Evolutionary conservation across 768 basidiomycete genomes (phyloP), one percentile per base, ranked within the genome.

Genomic region (Mycena vitilis): DNA sequence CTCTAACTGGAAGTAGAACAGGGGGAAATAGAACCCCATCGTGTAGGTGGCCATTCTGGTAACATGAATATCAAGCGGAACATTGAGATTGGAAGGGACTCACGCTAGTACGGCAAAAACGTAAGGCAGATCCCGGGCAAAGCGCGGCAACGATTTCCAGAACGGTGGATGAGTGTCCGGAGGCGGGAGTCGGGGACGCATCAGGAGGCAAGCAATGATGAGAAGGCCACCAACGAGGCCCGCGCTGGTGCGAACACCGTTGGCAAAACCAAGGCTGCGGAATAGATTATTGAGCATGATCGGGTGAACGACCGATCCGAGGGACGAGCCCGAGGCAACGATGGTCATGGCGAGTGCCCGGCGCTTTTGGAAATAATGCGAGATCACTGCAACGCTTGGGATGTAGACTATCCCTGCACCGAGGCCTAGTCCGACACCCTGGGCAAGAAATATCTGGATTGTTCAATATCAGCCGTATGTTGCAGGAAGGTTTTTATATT

Each of bases 251-350:
- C 84, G 79, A 34, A 82, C 81, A 16, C 81, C 79, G 34, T 79
- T 81, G 3, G 40, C 79, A 48, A 86, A 88, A 7, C 85, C 84
- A 25, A 82, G 76, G 2, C 52, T 20, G 25, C 75, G 75, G 56
- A 79, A 71, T 36, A 68, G 68, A 30, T 85, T 82, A 72, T 87
- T 86, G 23, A 88, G 71, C 78, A 86, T 79, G 67, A 85, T 81
- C 4, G 83, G 83, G 64, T 83, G 84, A 7, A 86, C 70, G 34
- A 84, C 77, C 22, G 84, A 84, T 10, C 86, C 85, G 20, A 84
- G 71, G 22, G 81, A 82, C 2, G 81, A 79, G 10, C 85, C 88
- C 2, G 83, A 80, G 0, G 83, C 81, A n/a, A 83, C 83, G 55
- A 87, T 74, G 16, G 85, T 80, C 77, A 85, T 85, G 0, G 84